Evolutionary conservation across 306 rosid genomes (phyloP).

Genomic region (Quercus rubra): DNA sequence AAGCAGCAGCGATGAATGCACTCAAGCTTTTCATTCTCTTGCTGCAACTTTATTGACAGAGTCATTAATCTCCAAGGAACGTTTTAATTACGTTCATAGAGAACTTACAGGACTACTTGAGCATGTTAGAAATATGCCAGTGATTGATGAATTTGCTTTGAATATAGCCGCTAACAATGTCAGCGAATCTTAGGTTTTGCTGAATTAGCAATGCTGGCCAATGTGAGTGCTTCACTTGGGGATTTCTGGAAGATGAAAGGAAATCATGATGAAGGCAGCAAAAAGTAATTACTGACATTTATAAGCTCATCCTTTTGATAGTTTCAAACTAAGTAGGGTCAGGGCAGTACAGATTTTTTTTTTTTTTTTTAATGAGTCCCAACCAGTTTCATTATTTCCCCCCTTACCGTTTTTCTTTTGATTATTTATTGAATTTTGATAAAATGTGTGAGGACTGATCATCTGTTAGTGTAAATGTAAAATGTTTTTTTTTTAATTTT

Average conservation of each 20-base stretch:
- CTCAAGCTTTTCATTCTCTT: conserved; percentile 45
- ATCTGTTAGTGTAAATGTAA: background rate
- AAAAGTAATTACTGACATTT: background rate
- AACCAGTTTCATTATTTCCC: background rate
- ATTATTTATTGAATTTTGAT: background rate
- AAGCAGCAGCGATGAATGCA: conserved; percentile 29
- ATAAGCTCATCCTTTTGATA: background rate
- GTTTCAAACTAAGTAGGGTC: background rate
- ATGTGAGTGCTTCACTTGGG: background rate
- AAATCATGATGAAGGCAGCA: background rate
- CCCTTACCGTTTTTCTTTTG: background rate
- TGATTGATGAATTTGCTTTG: conserved; percentile 36
- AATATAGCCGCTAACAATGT: conserved; percentile 30
- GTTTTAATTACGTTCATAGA: conserved; percentile 39
- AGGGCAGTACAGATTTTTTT: conserved; percentile 2
- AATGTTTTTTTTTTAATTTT: background rate
- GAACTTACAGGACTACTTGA: conserved; percentile 54
- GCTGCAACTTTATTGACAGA: conserved; percentile 47
- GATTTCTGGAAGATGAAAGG: background rate
- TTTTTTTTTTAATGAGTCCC: background rate
- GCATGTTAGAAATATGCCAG: conserved; percentile 50
- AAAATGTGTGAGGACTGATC: background rate
- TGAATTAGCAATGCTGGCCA: background rate
- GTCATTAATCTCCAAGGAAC: conserved; percentile 47
- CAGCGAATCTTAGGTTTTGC: conserved; percentile 20